Evolutionary conservation across 352 stramenopile species (phyloP), one percentile per base, ranked within the genome.

Genomic region (Phytophthora quininea): DNA sequence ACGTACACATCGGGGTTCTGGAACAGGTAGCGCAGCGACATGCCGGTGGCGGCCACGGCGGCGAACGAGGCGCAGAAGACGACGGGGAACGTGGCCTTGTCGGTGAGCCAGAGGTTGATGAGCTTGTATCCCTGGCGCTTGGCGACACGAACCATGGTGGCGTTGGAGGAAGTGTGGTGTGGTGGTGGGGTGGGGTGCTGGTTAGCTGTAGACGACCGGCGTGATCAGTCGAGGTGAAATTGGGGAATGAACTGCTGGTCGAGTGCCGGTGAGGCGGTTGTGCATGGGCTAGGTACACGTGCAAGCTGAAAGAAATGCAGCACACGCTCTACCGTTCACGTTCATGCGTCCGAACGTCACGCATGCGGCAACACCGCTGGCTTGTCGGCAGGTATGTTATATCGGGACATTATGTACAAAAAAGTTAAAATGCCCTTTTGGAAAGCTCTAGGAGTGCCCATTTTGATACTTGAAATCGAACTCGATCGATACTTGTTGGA

Each of bases 1-100:
- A 90, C 72, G 69, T 84, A 86, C 63, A 87, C 82, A 57, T 88
- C 82, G 51, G 79, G 82, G 75, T 87, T 87, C 52, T 64, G 53
- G 62, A 82, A 76, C 32, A 84, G 58, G 69, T 82, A 84, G 49
- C 75, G 77, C 51, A 80, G 67, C 30, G 72, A 74, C 58, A 80
- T 68, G 8, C 57, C 56, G 38, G 67, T 69, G 37, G 69, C 80
- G 19, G 64, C 69, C 15, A 72, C 63, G 15, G 79, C 70, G 35
- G 81, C 77, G 45, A 70, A 65, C 3, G 35, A 29, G 10, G 72
- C 72, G 66, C 79, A 79, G 58, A 90, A 65, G 38, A 90, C 81
- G 52, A 90, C 76, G 10, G 81, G 81, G 59, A 90, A 87, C 38
- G 79, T 90, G 64, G 58, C 75, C 38, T 68, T 80, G 75, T 90